Evolutionary conservation across 202 grass and related monocot species (phyloP), one percentile per base, ranked within the genome.

Genomic region (Eragrostis tef): DNA sequence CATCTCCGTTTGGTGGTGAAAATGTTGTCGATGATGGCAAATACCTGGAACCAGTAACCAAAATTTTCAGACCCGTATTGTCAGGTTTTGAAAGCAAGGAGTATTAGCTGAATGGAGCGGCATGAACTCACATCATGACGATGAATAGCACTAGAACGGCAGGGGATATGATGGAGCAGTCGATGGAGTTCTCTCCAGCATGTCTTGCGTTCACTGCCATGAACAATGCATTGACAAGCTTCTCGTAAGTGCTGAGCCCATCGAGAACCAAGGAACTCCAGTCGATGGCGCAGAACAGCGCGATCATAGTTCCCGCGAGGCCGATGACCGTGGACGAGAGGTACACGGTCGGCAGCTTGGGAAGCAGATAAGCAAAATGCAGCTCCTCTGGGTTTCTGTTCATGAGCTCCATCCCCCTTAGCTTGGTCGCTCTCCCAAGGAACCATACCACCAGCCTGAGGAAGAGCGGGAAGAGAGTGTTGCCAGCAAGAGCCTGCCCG

Each of bases 51-150:
- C 34, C 63, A 64, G 29, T 2, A 44, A 65, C 1, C 1, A 51
- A 62, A 67, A 46, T 11, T 74, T 26, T 69, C 5, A 56, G 69
- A 20, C 27, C 61, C 64, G 15, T 31, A 10, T 60, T 42, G 12
- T 76, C 21, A 62, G 43, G 59, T 31, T 61, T 24, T 46, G n/a
- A n/a, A 65, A 80, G 13, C 47, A 12, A 48, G 43, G 54, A 63
- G 15, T 12, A 42, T 31, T 39, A 26, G 36, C 58, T 42, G 1
- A 14, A 82, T 71, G 15, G 20, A 22, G 27, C 44, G 59, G 29
- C 8, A 47, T 31, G 51, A 73, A 92, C 92, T 88, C 46, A 96
- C 93, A 95, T 92, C 86, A 92, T 87, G 16, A 85, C 43, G 15
- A 82, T 68, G 43, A 90, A 78, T 14, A 92, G 21, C 71, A 94